These are phyloP conservation scores for Zoysia matrella DNA, from an alignment of 202 grass and related monocot genomes.

Conservation along the genomic window DNA sequence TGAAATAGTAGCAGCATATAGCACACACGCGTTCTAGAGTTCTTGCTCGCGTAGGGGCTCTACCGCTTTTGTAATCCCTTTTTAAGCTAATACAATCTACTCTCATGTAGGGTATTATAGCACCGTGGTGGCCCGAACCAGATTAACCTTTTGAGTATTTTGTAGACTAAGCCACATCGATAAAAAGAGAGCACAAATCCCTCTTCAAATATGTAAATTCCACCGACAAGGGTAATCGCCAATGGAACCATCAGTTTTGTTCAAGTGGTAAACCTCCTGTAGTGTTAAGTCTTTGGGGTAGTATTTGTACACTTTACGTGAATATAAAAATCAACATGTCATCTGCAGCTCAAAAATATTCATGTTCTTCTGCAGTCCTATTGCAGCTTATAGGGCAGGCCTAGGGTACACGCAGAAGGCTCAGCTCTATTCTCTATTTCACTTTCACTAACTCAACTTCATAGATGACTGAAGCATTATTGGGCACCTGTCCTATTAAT, in stretches of 20 bases:
- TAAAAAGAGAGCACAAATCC: no score
- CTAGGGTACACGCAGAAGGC: neutral
- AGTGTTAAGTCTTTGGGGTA: neutral
- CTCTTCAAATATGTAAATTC: no score
- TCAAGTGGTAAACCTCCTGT: neutral
- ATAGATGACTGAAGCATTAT: conserved; percentile 73
- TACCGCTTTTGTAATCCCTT: no score
- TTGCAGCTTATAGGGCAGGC: neutral
- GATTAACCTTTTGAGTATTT: no score
- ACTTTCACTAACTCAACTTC: conserved; percentile 79
- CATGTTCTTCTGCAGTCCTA: neutral
- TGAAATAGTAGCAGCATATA: no score
- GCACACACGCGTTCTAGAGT: no score
- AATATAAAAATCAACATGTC: neutral
- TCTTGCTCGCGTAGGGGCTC: no score
- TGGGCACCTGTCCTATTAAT: conserved; percentile 47
- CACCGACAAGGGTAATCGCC: neutral
- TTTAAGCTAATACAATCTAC: no score
- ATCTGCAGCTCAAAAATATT: neutral
- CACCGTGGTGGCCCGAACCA: no score
- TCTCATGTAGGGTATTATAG: no score
- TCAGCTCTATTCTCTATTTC: conserved; percentile 31
- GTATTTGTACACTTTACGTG: neutral
- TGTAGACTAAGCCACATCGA: no score
- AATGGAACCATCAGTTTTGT: neutral